Base-by-base conservation (phyloP, 2,329 filamentous ascomycete species). In the Xylariaceae sp. region DNA sequence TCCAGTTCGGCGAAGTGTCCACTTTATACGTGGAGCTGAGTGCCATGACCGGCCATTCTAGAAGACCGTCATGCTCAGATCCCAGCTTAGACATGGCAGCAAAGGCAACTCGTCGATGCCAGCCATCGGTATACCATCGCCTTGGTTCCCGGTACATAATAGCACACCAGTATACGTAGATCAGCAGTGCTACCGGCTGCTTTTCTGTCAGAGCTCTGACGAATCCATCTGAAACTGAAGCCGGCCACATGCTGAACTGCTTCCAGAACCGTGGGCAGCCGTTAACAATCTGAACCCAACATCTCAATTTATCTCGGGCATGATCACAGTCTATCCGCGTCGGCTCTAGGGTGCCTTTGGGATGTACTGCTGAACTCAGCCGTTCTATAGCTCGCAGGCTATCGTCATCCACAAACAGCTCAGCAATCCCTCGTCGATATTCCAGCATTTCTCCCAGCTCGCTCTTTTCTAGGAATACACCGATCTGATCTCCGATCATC, bases 101-200 rank as follows among this genome's bases (percentile, higher is more conserved):
- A 16, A n/a, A 3, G 8, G 60, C 60, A 44, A 65, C 55, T 19
- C 62, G 53, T 17, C 46, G 53, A 19, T 64, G 60, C 67, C 67
- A 69, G 11, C 58, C 58, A 28, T 64, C 46, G 37, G 60, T 54
- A 33, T 65, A 69, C 65, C 67, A 69, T 6, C 63, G 53, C 16
- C 40, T 62, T 11, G 65, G 67, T 23, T 60, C 59, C 19, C 61
- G 56, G 33, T 64, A 44, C 66, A 68, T 67, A 33, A 69, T 53
- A 23, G 52, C 51, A 56, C 63, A 67, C 65, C 67, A 69, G 52
- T 69, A 64, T 3, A 65, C 45, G 14, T 65, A 67, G 9, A 66
- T 34, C 2, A 67, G 39, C 8, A 67, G 58, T 0, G 67, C 63
- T 8, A 64, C 45, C 1, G 62, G 55, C 50, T 67, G 40, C n/a